phyloP scores from a whole-genome alignment of 129 eudicot species.

The Deinandra increscens region DNA sequence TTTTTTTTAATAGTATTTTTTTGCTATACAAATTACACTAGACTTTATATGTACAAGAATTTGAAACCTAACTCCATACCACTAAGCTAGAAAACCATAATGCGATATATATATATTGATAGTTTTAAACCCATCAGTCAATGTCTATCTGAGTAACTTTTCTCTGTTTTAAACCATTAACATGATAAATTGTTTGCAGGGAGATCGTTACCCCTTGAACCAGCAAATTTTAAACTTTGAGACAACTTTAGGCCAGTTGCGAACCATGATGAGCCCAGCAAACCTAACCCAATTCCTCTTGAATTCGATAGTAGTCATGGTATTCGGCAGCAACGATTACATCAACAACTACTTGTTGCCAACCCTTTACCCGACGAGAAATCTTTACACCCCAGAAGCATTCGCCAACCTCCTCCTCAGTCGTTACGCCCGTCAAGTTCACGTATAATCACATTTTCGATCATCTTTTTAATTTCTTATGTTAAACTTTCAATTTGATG shows the following conservation, averaged over 20 bases:
- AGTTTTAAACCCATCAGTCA: background rate
- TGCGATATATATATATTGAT: too few species aligned
- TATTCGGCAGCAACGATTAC: constrained; percentile 94
- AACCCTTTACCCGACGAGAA: constrained; percentile 50
- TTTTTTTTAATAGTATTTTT: too few species aligned
- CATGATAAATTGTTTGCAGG: constrained; percentile 36
- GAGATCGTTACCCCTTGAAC: constrained; percentile 63
- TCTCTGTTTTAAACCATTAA: background rate
- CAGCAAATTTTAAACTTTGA: constrained; percentile 84
- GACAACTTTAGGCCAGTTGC: constrained; percentile 60
- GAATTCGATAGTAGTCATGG: constrained; percentile 58
- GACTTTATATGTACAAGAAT: too few species aligned
- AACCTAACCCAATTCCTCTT: constrained; percentile 49
- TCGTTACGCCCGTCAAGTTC: constrained; percentile 72
- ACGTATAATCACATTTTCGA: constrained; percentile 23
- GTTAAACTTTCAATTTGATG: background rate
- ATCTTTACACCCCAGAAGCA: constrained; percentile 53
- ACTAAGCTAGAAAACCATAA: too few species aligned
- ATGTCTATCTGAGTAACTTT: background rate
- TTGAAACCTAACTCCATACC: too few species aligned
- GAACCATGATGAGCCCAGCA: constrained; percentile 46
- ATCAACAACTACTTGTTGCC: constrained; percentile 92
- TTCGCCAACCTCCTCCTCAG: constrained; percentile 79
- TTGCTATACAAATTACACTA: too few species aligned
- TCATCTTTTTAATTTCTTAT: background rate